Conservation (phyloP, 495 filamentous ascomycete genomes). For the Aspergillus panamensis region DNA sequence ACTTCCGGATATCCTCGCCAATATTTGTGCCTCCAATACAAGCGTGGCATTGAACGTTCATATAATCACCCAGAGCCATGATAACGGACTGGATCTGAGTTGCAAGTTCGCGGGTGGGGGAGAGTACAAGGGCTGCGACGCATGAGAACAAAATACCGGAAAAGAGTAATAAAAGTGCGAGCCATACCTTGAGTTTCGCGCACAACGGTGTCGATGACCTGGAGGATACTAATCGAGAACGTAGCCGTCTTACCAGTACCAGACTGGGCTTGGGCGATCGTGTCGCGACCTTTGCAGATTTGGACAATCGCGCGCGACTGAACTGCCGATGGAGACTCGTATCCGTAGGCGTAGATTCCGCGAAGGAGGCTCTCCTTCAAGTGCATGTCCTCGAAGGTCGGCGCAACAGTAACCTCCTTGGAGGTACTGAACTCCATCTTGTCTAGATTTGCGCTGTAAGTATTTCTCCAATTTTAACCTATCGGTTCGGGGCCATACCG, state of each 20-base stretch:
- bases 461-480: slow-evolving; percentile 8
- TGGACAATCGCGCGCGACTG: slow-evolving; percentile 97
- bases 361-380: slow-evolving; percentile 95
- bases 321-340: slow-evolving; percentile 94
- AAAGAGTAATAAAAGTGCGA: too few species aligned
- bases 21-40: slow-evolving; percentile 98
- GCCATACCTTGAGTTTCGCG: slow-evolving; percentile 73
- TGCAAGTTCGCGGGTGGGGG: slow-evolving; percentile 94
- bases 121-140: slow-evolving; percentile 79
- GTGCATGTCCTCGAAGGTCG: slow-evolving; percentile 72
- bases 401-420: slow-evolving; percentile 90
- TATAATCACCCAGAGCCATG: slow-evolving; percentile 96
- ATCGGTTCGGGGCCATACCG: slow-evolving; percentile 37
- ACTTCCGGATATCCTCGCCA: slow-evolving; percentile 93
- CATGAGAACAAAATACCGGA: slow-evolving; percentile 12
- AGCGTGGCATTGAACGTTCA: slow-evolving; percentile 98
- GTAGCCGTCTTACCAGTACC: slow-evolving; percentile 99
- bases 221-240: slow-evolving; percentile 95
- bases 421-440: slow-evolving; percentile 97
- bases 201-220: slow-evolving; percentile 82
- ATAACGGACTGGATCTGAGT: slow-evolving; percentile 98
- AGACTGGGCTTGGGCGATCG: slow-evolving; percentile 98
- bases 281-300: slow-evolving; percentile 97
- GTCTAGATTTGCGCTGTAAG: slow-evolving; percentile 52
- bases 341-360: slow-evolving; percentile 97